Percentiles rank a stretch among this genome's conserved stretches.
Evolutionary conservation across 1,284 basidiomycete genomes (phyloP).

Genomic region (Naganishia liquefaciens): DNA sequence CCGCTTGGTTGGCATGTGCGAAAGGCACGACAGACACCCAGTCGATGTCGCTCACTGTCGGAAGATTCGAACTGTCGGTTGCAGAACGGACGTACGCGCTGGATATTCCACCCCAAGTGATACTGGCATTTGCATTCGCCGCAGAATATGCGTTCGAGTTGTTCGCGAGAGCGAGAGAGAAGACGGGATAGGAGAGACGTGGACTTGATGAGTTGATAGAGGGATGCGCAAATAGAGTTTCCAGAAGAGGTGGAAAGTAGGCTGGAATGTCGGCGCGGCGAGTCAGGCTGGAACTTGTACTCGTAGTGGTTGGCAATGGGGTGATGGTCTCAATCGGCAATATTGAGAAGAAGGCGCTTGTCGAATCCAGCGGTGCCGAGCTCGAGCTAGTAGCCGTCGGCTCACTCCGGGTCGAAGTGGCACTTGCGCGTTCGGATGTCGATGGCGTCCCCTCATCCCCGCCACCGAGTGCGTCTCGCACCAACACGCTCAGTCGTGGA

Average conservation of each 20-base stretch:
- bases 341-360: slow-evolving; percentile 30
- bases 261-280: slow-evolving; percentile 29
- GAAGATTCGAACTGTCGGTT: slow-evolving; percentile 22
- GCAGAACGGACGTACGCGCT: slow-evolving; percentile 38
- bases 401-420: background rate
- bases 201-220: slow-evolving; percentile 20
- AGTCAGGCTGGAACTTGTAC: slow-evolving; percentile 21
- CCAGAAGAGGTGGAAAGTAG: slow-evolving; percentile 45
- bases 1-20: slow-evolving; percentile 24
- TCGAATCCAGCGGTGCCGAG: background rate
- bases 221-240: slow-evolving; percentile 38
- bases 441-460: background rate
- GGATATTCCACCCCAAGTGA: slow-evolving; percentile 49
- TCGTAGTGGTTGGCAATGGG: slow-evolving; percentile 23
- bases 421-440: no score
- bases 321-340: slow-evolving; percentile 26
- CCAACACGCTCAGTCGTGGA: slow-evolving; percentile 40
- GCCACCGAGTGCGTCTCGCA: slow-evolving; percentile 14
- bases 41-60: slow-evolving; percentile 44
- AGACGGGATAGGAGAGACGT: slow-evolving; percentile 44
- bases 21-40: slow-evolving; percentile 48
- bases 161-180: slow-evolving; percentile 42
- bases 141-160: slow-evolving; percentile 36
- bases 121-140: slow-evolving; percentile 36
- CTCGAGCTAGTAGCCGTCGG: background rate